Evolutionary conservation across 1,139 yeast species (phyloP).

Genomic region (Protomyces pachydermus): DNA sequence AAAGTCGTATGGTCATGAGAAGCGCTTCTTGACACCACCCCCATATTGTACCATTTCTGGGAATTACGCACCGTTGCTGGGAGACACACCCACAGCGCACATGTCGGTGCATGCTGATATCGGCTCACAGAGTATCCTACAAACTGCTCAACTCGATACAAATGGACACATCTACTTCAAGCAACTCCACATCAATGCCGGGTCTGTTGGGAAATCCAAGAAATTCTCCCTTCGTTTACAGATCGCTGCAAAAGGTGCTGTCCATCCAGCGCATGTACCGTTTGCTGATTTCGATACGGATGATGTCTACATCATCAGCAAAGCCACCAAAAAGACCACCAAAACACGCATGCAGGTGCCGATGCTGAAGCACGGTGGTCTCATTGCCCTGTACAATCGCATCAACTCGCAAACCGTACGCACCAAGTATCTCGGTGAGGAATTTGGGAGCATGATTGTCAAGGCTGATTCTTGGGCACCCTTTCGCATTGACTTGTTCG

Average conservation of each 20-base stretch:
- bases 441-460: constrained; percentile 8
- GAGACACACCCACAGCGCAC: constrained; percentile 9
- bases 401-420: constrained; percentile 29
- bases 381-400: constrained; percentile 25
- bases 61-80: not conserved
- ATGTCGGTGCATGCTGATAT: constrained; percentile 11
- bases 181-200: constrained; percentile 20
- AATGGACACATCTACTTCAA: constrained; percentile 8
- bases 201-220: constrained; percentile 21
- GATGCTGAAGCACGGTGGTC: not conserved
- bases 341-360: constrained; percentile 12
- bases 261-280: constrained; percentile 3
- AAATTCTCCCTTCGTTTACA: constrained; percentile 7
- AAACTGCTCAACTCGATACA: not conserved
- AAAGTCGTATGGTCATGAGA: constrained; percentile 27
- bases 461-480: constrained; percentile 26
- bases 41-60: constrained; percentile 17
- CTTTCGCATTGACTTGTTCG: constrained; percentile 8
- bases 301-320: constrained; percentile 17
- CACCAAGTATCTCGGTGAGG: constrained; percentile 23
- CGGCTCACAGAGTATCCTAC: constrained; percentile 3
- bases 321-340: constrained; percentile 26
- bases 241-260: constrained; percentile 6
- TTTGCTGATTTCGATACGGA: constrained; percentile 16
- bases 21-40: constrained; percentile 28